Conservation (phyloP, 148 eudicot genomes). For the Rhododendron henanense region DNA sequence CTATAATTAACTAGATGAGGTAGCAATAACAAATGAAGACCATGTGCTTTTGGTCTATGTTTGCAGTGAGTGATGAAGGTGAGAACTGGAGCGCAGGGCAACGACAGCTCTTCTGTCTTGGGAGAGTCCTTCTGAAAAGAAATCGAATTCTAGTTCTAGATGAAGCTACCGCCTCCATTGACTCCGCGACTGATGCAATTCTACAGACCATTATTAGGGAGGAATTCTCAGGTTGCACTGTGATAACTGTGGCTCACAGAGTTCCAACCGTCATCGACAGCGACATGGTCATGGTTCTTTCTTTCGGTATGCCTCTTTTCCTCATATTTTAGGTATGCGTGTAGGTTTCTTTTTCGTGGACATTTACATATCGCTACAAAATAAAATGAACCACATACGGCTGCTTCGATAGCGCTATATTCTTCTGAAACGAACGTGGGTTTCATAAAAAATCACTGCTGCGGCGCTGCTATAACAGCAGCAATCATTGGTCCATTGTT, state of each 20-base stretch:
- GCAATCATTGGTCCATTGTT: neutral
- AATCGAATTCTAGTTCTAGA: constrained; percentile 59
- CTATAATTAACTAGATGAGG: neutral
- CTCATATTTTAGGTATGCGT: neutral
- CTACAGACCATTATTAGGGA: constrained; percentile 55
- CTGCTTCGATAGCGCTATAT: neutral
- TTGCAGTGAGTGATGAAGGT: constrained; percentile 60
- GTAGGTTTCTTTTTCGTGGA: too few relatives aligned
- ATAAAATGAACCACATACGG: neutral
- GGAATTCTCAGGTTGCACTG: constrained; percentile 56
- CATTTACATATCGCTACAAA: neutral
- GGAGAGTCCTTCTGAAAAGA: constrained; percentile 56
- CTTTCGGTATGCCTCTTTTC: constrained; percentile 47
- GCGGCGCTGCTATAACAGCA: neutral
- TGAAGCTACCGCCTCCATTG: constrained; percentile 74
- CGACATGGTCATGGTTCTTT: constrained; percentile 66
- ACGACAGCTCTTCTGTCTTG: constrained; percentile 60
- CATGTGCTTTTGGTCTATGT: neutral
- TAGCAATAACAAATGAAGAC: neutral
- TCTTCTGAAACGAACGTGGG: neutral
- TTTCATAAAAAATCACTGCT: neutral
- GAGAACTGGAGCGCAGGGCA: constrained; percentile 73
- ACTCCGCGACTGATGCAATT: constrained; percentile 49
- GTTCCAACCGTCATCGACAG: constrained; percentile 66
- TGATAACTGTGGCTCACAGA: constrained; percentile 65